Evolutionary conservation across 1,139 yeast genomes (phyloP), one percentile per base, ranked within the genome.

Genomic region (Yueomyces sp.): DNA sequence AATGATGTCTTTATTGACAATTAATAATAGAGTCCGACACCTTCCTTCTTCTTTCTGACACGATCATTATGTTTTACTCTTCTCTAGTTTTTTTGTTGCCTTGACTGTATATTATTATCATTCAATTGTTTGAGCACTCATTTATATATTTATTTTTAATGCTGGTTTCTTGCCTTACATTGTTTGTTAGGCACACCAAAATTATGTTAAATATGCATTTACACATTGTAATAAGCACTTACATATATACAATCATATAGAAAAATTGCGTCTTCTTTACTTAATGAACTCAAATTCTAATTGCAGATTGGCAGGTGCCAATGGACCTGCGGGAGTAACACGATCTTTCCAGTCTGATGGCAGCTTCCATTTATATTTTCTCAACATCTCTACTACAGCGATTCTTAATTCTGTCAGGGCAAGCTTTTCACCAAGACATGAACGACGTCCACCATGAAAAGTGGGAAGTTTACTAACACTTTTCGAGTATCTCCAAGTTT

Each of bases 381-480:
- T 54, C 19, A 76, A 45, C 31, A 75, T 52, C 40, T 62, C 63
- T 9, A 57, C 52, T 2, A 75, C 41, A 5, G 72, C 62, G 9
- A 66, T 55, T 49, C 69, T 68, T 36, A 68, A 60, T 50, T 75
- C 76, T 39, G 59, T 53, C 8, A 77, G 59, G 1, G 81, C 82
- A 55, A 73, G 68, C 48, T 72, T 72, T 50, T 77, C 82, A 4
- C 83, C 83, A 33, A 77, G 56, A 54, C 83, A 77, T 0, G 81
- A 81, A 40, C 83, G 60, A 48, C 65, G 72, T 9, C 81, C 69
- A 4, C 83, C 83, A 53, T 77, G 82, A 50, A 77, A 77, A 0
- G 80, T 72, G 4, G 78, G 71, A 36, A 77, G 55, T 7, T 62
- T 63, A 8, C 73, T 67, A 26, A 55, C 58, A 41, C 73, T 63